Evolutionary conservation across 345 rosid species (phyloP).

Genomic region (Adansonia digitata): DNA sequence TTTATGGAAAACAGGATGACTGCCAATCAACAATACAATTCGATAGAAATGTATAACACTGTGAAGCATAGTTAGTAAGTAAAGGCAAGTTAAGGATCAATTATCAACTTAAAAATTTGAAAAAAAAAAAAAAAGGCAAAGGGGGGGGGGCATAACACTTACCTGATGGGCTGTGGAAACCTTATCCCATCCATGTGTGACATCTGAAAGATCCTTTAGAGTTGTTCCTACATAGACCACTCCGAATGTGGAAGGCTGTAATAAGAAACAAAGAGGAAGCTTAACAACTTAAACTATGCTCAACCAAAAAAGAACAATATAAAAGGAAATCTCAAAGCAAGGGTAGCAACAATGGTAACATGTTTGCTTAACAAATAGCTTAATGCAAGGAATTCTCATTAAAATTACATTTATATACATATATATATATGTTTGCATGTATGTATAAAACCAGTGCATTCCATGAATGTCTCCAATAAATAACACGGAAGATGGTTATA

Average conservation of each 20-base stretch:
- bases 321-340: background rate
- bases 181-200: slow-evolving; percentile 1
- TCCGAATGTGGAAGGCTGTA: slow-evolving; percentile 6
- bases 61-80: background rate
- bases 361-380: background rate
- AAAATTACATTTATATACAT: too few relatives aligned
- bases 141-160: background rate
- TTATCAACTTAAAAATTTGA: background rate
- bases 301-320: background rate
- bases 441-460: too few relatives aligned
- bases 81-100: background rate
- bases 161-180: background rate
- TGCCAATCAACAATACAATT: background rate
- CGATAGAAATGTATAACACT: background rate
- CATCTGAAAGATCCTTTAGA: slow-evolving; percentile 9
- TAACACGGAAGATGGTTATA: background rate
- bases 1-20: background rate
- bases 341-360: background rate
- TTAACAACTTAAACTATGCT: background rate
- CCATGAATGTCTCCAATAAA: background rate
- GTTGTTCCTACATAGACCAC: background rate
- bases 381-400: background rate
- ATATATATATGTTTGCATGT: too few relatives aligned
- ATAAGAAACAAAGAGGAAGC: background rate
- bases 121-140: too few relatives aligned